These are phyloP conservation scores for Cucurbita maxima DNA, from an alignment of 306 rosid species.

Conservation along the genomic window DNA sequence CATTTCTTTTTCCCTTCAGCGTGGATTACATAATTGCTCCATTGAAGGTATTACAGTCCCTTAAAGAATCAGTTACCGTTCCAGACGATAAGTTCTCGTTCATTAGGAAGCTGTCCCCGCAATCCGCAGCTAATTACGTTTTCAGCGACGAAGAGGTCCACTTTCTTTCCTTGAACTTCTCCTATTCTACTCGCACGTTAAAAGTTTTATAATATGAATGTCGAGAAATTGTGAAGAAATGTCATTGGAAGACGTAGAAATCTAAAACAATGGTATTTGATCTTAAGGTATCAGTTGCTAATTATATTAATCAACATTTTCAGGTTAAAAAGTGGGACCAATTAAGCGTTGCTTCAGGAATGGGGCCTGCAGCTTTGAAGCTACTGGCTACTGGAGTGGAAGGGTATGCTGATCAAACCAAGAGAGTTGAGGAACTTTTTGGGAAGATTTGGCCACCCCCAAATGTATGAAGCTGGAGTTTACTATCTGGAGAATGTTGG, in stretches of 20 bases:
- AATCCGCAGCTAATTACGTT: slow-evolving; percentile 47
- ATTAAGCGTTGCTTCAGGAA: slow-evolving; percentile 46
- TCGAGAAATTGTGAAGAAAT: background rate
- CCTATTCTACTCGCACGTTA: background rate
- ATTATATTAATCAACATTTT: background rate
- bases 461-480: slow-evolving; percentile 42
- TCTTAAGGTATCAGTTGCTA: background rate
- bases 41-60: slow-evolving; percentile 81
- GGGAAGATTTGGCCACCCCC: slow-evolving; percentile 97
- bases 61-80: slow-evolving; percentile 58
- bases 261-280: background rate
- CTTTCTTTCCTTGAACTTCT: slow-evolving; percentile 10
- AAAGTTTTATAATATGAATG: slow-evolving; percentile 1
- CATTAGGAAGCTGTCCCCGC: slow-evolving; percentile 68
- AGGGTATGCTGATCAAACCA: slow-evolving; percentile 69
- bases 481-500: background rate
- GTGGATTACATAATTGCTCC: slow-evolving; percentile 96
- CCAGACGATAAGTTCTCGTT: slow-evolving; percentile 81
- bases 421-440: slow-evolving; percentile 68
- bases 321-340: slow-evolving; percentile 88
- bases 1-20: slow-evolving; percentile 24
- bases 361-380: slow-evolving; percentile 82
- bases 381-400: slow-evolving; percentile 75
- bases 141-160: slow-evolving; percentile 73
- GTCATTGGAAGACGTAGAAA: background rate